Conservation (phyloP, 139 green algal genomes). For the Chlorella sp. region DNA sequence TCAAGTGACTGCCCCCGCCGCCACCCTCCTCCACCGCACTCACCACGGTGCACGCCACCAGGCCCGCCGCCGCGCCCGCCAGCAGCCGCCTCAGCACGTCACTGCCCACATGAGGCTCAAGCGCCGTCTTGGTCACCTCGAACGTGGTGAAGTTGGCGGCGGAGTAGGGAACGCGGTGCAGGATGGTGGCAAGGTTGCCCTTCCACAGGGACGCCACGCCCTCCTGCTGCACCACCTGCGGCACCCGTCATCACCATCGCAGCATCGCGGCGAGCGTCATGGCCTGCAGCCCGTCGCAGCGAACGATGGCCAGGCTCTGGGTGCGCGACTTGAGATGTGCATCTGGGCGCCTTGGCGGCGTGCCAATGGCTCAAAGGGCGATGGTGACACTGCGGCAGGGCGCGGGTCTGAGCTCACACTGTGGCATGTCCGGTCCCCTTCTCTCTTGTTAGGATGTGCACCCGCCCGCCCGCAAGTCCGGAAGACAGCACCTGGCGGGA, state of each 20-base stretch:
- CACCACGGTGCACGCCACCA: conserved; percentile 79
- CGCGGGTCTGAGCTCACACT: background rate
- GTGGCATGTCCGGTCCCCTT: background rate
- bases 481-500: too few relatives aligned
- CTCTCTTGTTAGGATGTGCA: background rate
- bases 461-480: too few relatives aligned
- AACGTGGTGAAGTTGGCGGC: conserved; percentile 93
- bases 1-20: background rate
- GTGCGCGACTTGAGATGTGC: too few relatives aligned
- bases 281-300: too few relatives aligned
- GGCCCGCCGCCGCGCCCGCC: conserved; percentile 68
- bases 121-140: conserved; percentile 50
- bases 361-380: too few relatives aligned
- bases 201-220: conserved; percentile 84
- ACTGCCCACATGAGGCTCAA: conserved; percentile 8
- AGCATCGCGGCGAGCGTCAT: too few relatives aligned
- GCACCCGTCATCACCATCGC: too few relatives aligned
- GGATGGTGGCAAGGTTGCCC: conserved; percentile 83
- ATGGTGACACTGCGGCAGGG: background rate
- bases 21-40: conserved; percentile 20
- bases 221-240: conserved; percentile 36
- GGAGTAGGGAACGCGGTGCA: conserved; percentile 96
- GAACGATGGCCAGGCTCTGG: too few relatives aligned
- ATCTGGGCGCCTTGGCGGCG: too few relatives aligned
- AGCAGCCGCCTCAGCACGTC: conserved; percentile 51